Conservation (phyloP, 495 filamentous ascomycete species). For the Pseudoneurospora amorphoporcata region DNA sequence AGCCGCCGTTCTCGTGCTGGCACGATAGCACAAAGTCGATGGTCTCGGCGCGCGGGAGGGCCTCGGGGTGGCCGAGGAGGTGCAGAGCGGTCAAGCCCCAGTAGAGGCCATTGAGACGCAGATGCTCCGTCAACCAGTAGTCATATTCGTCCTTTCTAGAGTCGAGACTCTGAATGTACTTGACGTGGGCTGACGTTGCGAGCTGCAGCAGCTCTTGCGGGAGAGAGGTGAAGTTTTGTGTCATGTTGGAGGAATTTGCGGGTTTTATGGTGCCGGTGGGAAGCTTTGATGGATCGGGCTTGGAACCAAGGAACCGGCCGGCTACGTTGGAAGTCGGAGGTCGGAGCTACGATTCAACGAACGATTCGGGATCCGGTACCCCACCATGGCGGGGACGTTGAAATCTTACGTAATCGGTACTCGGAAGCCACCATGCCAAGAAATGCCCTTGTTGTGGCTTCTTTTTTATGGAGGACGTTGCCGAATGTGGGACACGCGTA, state of each 20-base stretch:
- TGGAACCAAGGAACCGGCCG: not conserved
- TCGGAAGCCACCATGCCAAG: not conserved
- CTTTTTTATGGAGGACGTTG: not conserved
- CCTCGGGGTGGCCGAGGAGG: slow-evolving; percentile 69
- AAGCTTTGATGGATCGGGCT: not conserved
- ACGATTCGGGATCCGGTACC: not conserved
- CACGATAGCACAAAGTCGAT: slow-evolving; percentile 90
- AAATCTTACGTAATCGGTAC: slow-evolving; percentile 1
- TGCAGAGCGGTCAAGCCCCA: slow-evolving; percentile 90
- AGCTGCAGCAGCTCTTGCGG: slow-evolving; percentile 55
- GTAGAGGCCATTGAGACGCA: slow-evolving; percentile 89
- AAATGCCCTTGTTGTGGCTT: not conserved
- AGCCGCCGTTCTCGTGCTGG: slow-evolving; percentile 77
- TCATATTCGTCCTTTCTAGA: slow-evolving; percentile 86
- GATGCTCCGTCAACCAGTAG: slow-evolving; percentile 94
- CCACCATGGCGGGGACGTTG: not conserved
- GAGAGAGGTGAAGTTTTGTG: slow-evolving; percentile 23
- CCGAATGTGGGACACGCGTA: not conserved
- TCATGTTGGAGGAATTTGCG: slow-evolving; percentile 10
- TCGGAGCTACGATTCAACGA: not conserved
- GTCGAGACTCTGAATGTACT: slow-evolving; percentile 89
- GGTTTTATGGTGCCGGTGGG: not conserved
- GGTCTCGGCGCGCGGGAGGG: slow-evolving; percentile 68
- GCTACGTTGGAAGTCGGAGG: not conserved
- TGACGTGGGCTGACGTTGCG: slow-evolving; percentile 67